A percentile compares a stretch with the other conserved stretches of the same genome.
Conservation (phyloP, 768 basidiomycete species). For the Epithele typhae region DNA sequence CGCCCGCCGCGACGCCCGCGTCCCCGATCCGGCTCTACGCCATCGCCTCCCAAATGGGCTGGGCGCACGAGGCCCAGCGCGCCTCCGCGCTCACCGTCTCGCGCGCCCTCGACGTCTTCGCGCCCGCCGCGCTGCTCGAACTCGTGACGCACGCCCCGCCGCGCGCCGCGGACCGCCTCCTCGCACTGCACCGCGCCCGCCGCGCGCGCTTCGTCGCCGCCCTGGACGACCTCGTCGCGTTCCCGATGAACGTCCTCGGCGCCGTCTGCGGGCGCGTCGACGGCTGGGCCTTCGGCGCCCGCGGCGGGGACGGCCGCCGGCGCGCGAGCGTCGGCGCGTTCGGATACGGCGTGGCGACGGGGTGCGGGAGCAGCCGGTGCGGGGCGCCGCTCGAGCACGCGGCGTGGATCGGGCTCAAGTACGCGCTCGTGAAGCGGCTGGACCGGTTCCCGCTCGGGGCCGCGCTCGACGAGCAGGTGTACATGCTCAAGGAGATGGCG, state of each 20-base stretch:
- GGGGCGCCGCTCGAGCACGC: conserved; percentile 11
- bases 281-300: no score
- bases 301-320: no score
- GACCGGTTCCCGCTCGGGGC: conserved; percentile 8
- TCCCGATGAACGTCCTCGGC: no score
- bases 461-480: conserved; percentile 6
- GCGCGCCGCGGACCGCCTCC: conserved; percentile 32
- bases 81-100: conserved; percentile 38
- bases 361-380: no score
- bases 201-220: no score
- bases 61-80: conserved; percentile 39
- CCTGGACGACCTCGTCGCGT: no score
- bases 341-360: no score
- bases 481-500: conserved; percentile 4
- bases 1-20: conserved; percentile 29
- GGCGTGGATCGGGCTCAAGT: conserved; percentile 17
- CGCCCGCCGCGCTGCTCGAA: conserved; percentile 30
- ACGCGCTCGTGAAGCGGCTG: conserved; percentile 11
- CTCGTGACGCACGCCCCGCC: no score
- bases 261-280: no score
- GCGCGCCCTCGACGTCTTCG: conserved; percentile 20
- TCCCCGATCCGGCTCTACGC: conserved; percentile 39
- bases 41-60: conserved; percentile 38
- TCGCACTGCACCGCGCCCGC: conserved; percentile 30
- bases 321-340: no score